Evolutionary conservation across 179 eudicot genomes (phyloP).

Genomic region (Gypsophila paniculata): DNA sequence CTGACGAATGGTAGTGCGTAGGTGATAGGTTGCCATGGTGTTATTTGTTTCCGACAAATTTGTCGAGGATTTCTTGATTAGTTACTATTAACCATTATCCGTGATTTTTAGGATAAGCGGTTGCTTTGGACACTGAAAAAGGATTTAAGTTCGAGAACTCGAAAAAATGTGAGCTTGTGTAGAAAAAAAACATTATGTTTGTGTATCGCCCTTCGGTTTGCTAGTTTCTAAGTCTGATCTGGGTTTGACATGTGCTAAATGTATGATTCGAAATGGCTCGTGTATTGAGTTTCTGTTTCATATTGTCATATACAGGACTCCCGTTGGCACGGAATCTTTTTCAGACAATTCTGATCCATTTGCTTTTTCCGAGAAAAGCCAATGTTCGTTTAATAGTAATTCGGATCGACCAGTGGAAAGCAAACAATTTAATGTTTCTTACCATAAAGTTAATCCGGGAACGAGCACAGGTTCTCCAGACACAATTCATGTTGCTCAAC

Average conservation of each 20-base stretch:
- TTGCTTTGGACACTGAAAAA: neutral
- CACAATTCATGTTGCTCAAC: constrained; percentile 41
- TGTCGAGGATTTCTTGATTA: neutral
- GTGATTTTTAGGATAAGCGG: constrained; percentile 9
- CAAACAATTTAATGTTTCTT: constrained; percentile 47
- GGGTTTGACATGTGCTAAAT: constrained; percentile 1
- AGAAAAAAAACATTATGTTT: neutral
- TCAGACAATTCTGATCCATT: constrained; percentile 77
- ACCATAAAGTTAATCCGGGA: constrained; percentile 48
- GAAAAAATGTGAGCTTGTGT: neutral
- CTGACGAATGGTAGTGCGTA: neutral
- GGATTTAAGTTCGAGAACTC: neutral
- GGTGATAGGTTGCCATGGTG: neutral
- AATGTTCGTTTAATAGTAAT: constrained; percentile 44
- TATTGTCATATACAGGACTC: constrained; percentile 54
- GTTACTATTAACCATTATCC: no score
- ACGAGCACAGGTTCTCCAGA: constrained; percentile 33
- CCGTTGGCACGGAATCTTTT: constrained; percentile 64
- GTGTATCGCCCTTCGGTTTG: constrained; percentile 10
- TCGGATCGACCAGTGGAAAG: constrained; percentile 35
- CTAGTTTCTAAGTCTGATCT: neutral
- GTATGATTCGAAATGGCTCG: neutral
- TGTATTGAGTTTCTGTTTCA: constrained; percentile 15
- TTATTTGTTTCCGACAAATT: neutral
- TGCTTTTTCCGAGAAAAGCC: constrained; percentile 58